Evolutionary conservation across 768 basidiomycete species (phyloP), one percentile per base, ranked within the genome.

Genomic region (Agaricus sinodeliciosus): DNA sequence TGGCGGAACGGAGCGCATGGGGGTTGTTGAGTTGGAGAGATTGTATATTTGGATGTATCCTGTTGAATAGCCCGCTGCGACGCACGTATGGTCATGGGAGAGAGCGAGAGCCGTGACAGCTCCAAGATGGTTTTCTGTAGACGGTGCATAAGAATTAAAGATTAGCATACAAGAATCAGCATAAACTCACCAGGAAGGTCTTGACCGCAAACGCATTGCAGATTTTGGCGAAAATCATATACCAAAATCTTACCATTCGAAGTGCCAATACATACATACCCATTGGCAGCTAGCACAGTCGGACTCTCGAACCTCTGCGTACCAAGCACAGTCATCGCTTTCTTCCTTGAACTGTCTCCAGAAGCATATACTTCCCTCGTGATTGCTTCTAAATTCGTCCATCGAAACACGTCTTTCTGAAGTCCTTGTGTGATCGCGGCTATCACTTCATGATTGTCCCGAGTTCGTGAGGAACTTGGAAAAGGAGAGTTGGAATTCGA

Each of bases 1-100:
- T 1, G 93, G 89, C 15, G 80, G 60, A 15, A 90, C 84, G 43
- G 79, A 72, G 1, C 94, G 82, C 1, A 81, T 83, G 16, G 90
- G 85, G 1, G 64, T 71, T 49, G 81, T 76, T 1, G 88, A 84
- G 26, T 80, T 78, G 52, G 82, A 77, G 48, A 98, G 67, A 57
- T 95, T 84, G 65, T 86, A 98, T 1, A 99, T 75, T 60, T 89
- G 86, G 43, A 99, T 82, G 59, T 91, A 76, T 3, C 95, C 96
- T 2, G 77, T 78, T 4, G 80, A 73, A 67, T 98, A 92, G 0
- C 96, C 96, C 2, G 86, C 86, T 0, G 87, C 95, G 45, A 97
- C 74, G 65, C 84, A 96, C 1, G 94, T 97, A 59, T 93, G 91
- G 63, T 99, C 96, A 60, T 90, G 84, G 8, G 94, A 96, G 43